Evolutionary conservation across 495 filamentous ascomycete species (phyloP).

Genomic region (Trichocladium uniseriatum): DNA sequence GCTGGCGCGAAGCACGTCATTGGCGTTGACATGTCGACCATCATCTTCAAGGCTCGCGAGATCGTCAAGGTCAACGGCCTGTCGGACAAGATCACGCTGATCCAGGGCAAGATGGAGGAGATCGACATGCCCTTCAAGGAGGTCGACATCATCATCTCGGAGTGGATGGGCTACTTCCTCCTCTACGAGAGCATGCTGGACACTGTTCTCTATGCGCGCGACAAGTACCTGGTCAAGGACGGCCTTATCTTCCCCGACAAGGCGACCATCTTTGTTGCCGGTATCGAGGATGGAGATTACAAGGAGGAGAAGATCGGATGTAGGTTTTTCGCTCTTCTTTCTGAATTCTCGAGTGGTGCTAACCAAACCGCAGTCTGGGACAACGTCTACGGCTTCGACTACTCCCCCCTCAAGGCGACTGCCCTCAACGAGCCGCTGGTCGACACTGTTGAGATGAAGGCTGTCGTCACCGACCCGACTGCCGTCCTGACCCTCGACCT

Average conservation of each 20-base stretch:
- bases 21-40: conserved; percentile 87
- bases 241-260: conserved; percentile 89
- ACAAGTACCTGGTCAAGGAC: conserved; percentile 64
- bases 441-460: conserved; percentile 62
- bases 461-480: conserved; percentile 64
- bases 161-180: conserved; percentile 96
- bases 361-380: conserved; percentile 56
- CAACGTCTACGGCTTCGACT: conserved; percentile 72
- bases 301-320: conserved; percentile 63
- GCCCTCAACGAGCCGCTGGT: conserved; percentile 65
- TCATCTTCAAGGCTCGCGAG: conserved; percentile 79
- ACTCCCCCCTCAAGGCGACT: conserved; percentile 58
- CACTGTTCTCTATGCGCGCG: conserved; percentile 80
- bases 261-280: conserved; percentile 76
- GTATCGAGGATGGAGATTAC: conserved; percentile 79
- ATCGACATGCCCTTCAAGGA: conserved; percentile 66
- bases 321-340: conserved; percentile 22
- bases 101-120: conserved; percentile 91
- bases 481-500: conserved; percentile 61
- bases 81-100: conserved; percentile 64
- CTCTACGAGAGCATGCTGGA: conserved; percentile 95
- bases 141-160: conserved; percentile 91
- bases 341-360: conserved; percentile 1
- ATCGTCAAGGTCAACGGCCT: conserved; percentile 77
- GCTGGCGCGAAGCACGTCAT: conserved; percentile 86